These are phyloP conservation scores for Microsporum canis DNA, from an alignment of 2,329 filamentous ascomycete species.

Conservation along the genomic window DNA sequence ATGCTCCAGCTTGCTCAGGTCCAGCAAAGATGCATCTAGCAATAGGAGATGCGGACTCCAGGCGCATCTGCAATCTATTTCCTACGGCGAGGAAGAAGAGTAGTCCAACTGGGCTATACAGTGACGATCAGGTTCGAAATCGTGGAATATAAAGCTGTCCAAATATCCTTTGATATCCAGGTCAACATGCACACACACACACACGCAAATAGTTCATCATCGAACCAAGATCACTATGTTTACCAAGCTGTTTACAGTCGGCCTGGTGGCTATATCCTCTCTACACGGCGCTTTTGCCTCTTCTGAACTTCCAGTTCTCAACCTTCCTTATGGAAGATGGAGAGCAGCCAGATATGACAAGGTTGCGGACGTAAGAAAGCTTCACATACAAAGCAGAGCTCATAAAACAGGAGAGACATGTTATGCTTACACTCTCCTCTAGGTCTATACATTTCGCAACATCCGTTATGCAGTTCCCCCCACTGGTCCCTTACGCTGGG, in stretches of 20 bases:
- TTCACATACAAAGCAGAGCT: neutral
- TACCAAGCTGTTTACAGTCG: neutral
- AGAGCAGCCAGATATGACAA: slow-evolving; percentile 23
- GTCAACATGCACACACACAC: neutral
- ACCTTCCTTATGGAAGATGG: slow-evolving; percentile 26
- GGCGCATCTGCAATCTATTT: neutral
- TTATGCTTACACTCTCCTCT: neutral
- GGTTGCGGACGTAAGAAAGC: slow-evolving; percentile 19
- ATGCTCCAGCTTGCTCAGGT: neutral
- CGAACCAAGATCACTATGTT: neutral
- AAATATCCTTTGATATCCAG: neutral
- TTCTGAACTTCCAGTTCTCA: slow-evolving; percentile 21
- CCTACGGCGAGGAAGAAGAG: neutral
- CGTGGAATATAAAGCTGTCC: neutral
- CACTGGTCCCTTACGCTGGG: slow-evolving; percentile 31
- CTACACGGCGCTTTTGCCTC: neutral
- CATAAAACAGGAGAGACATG: neutral
- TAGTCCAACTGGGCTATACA: neutral
- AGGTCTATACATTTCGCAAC: slow-evolving; percentile 34
- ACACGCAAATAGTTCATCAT: neutral
- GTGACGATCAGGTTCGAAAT: neutral
- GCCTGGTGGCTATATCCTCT: neutral
- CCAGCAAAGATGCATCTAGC: neutral
- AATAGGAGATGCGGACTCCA: neutral
- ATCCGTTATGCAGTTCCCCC: slow-evolving; percentile 37